Conservation (phyloP, 805 yeast genomes). For the Sugiyamaella smithiae region DNA sequence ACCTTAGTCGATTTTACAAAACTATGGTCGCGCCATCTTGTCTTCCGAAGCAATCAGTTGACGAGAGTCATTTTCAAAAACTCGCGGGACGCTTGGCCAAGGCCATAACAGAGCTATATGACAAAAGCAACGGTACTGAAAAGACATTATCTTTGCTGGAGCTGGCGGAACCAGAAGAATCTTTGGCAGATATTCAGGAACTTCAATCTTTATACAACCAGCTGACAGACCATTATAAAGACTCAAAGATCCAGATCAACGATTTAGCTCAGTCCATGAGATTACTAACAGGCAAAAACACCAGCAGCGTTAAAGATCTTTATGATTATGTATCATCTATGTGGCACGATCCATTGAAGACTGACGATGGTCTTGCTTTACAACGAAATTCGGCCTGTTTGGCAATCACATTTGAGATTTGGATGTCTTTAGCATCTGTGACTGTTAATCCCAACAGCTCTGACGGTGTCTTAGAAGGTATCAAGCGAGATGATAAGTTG, state of each 20-base stretch:
- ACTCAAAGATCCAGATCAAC: neutral
- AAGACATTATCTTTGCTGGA: neutral
- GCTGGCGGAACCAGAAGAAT: neutral
- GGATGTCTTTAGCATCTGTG: neutral
- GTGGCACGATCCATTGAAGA: neutral
- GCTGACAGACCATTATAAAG: conserved; percentile 1
- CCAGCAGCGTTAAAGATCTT: neutral
- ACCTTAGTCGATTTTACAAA: no score
- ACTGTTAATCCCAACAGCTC: neutral
- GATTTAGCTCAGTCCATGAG: neutral
- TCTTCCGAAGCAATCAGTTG: no score
- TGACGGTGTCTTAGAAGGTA: neutral
- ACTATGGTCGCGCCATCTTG: no score
- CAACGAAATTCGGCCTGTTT: neutral
- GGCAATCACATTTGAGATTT: neutral
- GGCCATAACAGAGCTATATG: neutral
- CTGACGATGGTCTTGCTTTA: neutral
- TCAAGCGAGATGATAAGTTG: neutral
- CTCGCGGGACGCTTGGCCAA: neutral
- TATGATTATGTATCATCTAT: neutral
- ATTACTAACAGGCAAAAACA: neutral
- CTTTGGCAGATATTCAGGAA: neutral
- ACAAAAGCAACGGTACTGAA: neutral
- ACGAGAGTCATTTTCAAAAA: no score
- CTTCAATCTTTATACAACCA: neutral